Conservation (phyloP, 116 monocot genomes). For the Cymodocea nodosa region DNA sequence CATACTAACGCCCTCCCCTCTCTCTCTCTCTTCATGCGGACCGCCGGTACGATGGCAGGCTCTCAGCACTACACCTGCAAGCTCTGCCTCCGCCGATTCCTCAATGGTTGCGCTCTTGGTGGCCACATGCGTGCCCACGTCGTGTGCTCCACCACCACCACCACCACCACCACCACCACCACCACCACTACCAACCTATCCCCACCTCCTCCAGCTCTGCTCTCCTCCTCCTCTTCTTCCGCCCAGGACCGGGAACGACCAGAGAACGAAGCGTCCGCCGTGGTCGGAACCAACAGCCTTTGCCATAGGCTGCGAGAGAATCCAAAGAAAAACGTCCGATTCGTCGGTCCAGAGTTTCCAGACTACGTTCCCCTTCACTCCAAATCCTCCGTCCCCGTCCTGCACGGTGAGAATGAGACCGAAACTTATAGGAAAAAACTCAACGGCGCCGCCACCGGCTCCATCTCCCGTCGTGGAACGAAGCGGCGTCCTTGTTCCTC, state of each 20-base stretch:
- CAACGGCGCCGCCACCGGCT: slow-evolving; percentile 34
- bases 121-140: slow-evolving; percentile 93
- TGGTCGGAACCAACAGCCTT: neutral
- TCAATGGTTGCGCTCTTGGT: slow-evolving; percentile 73
- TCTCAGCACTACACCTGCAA: slow-evolving; percentile 85
- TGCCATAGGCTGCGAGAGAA: slow-evolving; percentile 61
- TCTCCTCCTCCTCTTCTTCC: slow-evolving; percentile 14
- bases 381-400: slow-evolving; percentile 16
- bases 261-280: neutral
- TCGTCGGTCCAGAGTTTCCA: slow-evolving; percentile 59
- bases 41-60: too few relatives aligned
- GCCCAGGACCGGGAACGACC: slow-evolving; percentile 8
- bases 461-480: slow-evolving; percentile 22
- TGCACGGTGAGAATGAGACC: slow-evolving; percentile 59
- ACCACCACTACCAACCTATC: too few relatives aligned
- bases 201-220: too few relatives aligned
- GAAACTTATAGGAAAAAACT: slow-evolving; percentile 19
- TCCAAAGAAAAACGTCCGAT: slow-evolving; percentile 48
- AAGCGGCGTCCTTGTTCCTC: slow-evolving; percentile 12
- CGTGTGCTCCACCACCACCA: neutral
- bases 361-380: neutral
- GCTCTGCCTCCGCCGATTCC: slow-evolving; percentile 71
- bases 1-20: too few relatives aligned
- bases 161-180: slow-evolving; percentile 12
- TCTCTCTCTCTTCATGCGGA: too few relatives aligned